Evolutionary conservation across 2,329 filamentous ascomycete genomes (phyloP).

Genomic region (Chaetomium sp.): DNA sequence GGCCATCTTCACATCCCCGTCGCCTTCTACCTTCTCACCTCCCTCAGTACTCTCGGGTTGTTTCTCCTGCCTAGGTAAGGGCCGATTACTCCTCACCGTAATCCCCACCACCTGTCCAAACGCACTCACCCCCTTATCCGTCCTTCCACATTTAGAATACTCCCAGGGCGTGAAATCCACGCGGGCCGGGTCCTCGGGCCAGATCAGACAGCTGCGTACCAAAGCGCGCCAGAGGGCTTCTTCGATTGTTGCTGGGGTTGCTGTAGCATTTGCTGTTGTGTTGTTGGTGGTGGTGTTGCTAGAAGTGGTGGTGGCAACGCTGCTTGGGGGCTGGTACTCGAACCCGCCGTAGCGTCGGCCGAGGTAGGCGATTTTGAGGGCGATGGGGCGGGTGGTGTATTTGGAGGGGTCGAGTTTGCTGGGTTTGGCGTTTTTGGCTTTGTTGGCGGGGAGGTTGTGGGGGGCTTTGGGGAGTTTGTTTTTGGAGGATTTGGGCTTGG

Average conservation of each 20-base stretch:
- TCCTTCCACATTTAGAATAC: constrained; percentile 92
- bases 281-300: too few relatives aligned
- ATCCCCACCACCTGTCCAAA: constrained; percentile 93
- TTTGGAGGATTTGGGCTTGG: background rate
- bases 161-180: constrained; percentile 79
- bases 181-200: constrained; percentile 54
- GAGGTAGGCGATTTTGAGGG: constrained; percentile 88
- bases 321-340: too few relatives aligned
- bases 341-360: constrained; percentile 66
- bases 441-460: background rate
- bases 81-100: constrained; percentile 71
- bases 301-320: too few relatives aligned
- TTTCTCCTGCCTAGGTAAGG: constrained; percentile 34
- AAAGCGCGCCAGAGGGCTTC: constrained; percentile 91
- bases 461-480: background rate
- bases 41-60: background rate
- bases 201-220: constrained; percentile 73
- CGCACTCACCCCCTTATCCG: constrained; percentile 87
- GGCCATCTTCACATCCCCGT: constrained; percentile 4
- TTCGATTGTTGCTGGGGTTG: constrained; percentile 72
- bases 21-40: background rate
- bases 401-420: constrained; percentile 67
- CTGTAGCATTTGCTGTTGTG: constrained; percentile 30
- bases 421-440: constrained; percentile 38
- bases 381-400: constrained; percentile 78